Conservation (phyloP, 495 filamentous ascomycete genomes). For the Neurospora terricola region DNA sequence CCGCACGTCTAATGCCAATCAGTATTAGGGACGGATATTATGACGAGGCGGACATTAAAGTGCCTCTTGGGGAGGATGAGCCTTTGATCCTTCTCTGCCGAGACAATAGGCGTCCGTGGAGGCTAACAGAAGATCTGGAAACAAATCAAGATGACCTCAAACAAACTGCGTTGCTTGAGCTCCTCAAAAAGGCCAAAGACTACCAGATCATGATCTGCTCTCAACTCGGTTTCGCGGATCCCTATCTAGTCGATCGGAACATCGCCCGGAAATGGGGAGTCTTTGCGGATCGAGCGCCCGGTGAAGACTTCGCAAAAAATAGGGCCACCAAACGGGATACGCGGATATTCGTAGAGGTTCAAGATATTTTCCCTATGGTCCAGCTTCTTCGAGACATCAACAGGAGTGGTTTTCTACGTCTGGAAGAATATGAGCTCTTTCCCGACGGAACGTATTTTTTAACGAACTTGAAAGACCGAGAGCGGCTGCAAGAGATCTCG, state of each 20-base stretch:
- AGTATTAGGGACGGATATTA: fast-evolving
- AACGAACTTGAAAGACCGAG: not conserved
- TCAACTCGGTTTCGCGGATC: fast-evolving
- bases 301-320: not conserved
- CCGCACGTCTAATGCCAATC: not conserved
- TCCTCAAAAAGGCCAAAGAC: not conserved
- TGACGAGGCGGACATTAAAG: not conserved
- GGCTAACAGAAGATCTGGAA: no score
- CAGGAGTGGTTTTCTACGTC: not conserved
- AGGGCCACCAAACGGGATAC: not conserved
- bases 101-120: no score
- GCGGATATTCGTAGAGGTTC: not conserved
- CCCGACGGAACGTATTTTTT: fast-evolving
- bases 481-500: not conserved
- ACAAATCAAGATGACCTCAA: not conserved
- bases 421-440: not conserved
- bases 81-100: not conserved
- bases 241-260: not conserved
- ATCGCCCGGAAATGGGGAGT: not conserved
- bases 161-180: not conserved
- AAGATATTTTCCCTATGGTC: not conserved
- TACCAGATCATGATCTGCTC: not conserved
- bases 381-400: not conserved
- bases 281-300: not conserved
- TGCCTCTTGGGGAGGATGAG: not conserved